A percentile compares a stretch with the other conserved stretches of the same genome.
These are phyloP conservation scores for Fusarium liriodendri DNA, from an alignment of 2,329 filamentous ascomycete genomes.

Conservation along the genomic window DNA sequence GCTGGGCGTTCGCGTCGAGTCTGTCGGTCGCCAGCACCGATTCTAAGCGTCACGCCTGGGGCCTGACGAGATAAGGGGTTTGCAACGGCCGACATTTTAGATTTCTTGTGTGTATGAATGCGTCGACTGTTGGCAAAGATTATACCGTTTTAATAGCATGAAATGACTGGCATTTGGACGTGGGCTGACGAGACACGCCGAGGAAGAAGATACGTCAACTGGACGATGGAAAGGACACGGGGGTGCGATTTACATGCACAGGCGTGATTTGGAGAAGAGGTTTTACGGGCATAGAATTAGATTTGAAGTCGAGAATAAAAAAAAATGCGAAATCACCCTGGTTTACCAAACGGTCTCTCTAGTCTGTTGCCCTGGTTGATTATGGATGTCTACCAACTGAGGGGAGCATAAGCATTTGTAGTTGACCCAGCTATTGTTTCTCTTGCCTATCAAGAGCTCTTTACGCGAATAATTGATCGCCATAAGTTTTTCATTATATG, in stretches of 20 bases:
- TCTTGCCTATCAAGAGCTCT: neutral
- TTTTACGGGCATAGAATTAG: constrained; percentile 43
- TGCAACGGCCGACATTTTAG: constrained; percentile 35
- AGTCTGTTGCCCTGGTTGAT: too few relatives aligned
- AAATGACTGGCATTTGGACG: constrained; percentile 45
- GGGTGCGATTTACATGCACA: constrained; percentile 29
- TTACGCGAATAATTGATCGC: neutral
- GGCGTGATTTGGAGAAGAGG: constrained; percentile 32
- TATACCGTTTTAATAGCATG: constrained; percentile 49
- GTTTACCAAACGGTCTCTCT: constrained; percentile 3
- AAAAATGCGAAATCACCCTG: constrained; percentile 38
- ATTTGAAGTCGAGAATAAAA: constrained; percentile 34
- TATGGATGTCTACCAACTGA: neutral
- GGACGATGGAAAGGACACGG: constrained; percentile 19
- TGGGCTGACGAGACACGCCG: constrained; percentile 40
- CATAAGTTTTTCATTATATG: neutral
- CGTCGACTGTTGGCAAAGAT: constrained; percentile 40
- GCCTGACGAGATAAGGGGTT: constrained; percentile 16
- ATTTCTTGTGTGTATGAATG: constrained; percentile 44
- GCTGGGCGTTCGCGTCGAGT: constrained; percentile 65
- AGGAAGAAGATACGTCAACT: constrained; percentile 30
- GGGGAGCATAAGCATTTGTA: neutral
- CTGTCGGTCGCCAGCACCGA: constrained; percentile 61
- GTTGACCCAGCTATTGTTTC: neutral
- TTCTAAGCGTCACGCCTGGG: constrained; percentile 44